These are phyloP conservation scores for Eimeria necatrix DNA, from an alignment of 169 alveolate genomes.

Conservation along the genomic window DNA sequence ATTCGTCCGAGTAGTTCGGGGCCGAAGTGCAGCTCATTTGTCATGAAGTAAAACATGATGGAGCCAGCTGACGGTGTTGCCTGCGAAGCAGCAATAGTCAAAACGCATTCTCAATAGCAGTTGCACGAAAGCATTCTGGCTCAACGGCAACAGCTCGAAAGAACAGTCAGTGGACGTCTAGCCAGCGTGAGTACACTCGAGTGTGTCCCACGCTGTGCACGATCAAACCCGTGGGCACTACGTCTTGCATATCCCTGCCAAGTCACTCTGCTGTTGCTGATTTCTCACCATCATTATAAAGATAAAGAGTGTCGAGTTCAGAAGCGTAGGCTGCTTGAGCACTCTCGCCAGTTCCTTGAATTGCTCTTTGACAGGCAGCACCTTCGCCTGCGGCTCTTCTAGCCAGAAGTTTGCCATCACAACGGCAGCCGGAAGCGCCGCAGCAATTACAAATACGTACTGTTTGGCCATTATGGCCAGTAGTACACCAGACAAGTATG, in stretches of 20 bases:
- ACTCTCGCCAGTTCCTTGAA: slow-evolving; percentile 75
- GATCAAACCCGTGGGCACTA: no score
- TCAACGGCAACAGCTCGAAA: no score
- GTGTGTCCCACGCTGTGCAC: no score
- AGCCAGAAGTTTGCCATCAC: slow-evolving; percentile 87
- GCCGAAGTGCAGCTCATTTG: slow-evolving; percentile 90
- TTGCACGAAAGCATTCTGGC: no score
- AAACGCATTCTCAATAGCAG: no score
- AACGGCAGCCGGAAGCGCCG: slow-evolving; percentile 88
- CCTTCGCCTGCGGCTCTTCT: slow-evolving; percentile 81
- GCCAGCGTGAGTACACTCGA: no score
- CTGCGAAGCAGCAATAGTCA: slow-evolving; percentile 36
- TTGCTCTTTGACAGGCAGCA: slow-evolving; percentile 75
- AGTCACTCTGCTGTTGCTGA: neutral
- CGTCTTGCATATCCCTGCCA: no score
- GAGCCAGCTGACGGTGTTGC: slow-evolving; percentile 92
- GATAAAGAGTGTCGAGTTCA: slow-evolving; percentile 85
- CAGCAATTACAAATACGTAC: slow-evolving; percentile 88
- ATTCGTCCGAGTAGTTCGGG: slow-evolving; percentile 92
- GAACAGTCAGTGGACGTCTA: no score
- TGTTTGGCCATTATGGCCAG: slow-evolving; percentile 84
- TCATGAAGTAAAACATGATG: slow-evolving; percentile 92
- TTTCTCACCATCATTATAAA: slow-evolving; percentile 86
- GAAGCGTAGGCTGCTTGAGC: slow-evolving; percentile 83
- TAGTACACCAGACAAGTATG: slow-evolving; percentile 89